Evolutionary conservation across 805 yeast species (phyloP).

Genomic region (Candida namnaoensis): DNA sequence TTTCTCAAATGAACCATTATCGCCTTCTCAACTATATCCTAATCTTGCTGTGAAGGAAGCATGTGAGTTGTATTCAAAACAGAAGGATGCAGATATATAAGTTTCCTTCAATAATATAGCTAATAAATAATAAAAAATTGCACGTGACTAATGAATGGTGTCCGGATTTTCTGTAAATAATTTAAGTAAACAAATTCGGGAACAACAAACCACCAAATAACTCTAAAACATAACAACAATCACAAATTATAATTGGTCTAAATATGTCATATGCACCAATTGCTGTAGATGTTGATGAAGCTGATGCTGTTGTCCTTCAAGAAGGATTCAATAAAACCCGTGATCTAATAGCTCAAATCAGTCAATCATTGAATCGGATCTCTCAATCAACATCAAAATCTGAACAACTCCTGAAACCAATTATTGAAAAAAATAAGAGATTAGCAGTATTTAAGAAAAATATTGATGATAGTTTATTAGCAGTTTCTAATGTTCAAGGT

Average conservation of each 20-base stretch:
- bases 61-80: slow-evolving; percentile 12
- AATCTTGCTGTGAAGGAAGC: slow-evolving; percentile 31
- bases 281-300: slow-evolving; percentile 58
- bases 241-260: too few species aligned
- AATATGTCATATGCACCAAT: slow-evolving; percentile 8
- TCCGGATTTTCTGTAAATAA: too few species aligned
- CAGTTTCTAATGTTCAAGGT: slow-evolving; percentile 41
- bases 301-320: slow-evolving; percentile 75
- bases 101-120: too few species aligned
- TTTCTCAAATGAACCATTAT: slow-evolving; percentile 26
- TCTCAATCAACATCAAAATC: slow-evolving; percentile 46
- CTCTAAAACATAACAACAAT: too few species aligned
- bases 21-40: slow-evolving; percentile 27
- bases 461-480: slow-evolving; percentile 42
- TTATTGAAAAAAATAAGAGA: slow-evolving; percentile 51
- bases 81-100: too few species aligned
- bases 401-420: slow-evolving; percentile 60
- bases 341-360: slow-evolving; percentile 44
- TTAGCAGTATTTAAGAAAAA: slow-evolving; percentile 47
- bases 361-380: slow-evolving; percentile 44
- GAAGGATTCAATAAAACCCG: slow-evolving; percentile 59
- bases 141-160: too few species aligned
- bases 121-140: too few species aligned
- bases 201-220: too few species aligned
- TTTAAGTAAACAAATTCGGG: too few species aligned